phyloP scores from a whole-genome alignment of 768 basidiomycete species.

The Boletus tomentosulus region DNA sequence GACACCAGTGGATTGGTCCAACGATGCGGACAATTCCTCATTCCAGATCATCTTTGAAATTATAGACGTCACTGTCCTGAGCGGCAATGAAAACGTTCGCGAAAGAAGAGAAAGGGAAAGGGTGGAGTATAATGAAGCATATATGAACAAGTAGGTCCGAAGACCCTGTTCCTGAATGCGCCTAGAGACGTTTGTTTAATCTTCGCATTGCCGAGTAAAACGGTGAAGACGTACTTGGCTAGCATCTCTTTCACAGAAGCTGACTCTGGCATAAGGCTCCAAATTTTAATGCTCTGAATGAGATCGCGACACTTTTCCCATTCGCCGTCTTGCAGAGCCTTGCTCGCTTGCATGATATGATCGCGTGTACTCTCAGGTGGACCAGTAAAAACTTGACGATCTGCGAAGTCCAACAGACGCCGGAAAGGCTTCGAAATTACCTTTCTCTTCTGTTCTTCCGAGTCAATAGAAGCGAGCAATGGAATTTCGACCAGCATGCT shows the following conservation, averaged over 20 bases:
- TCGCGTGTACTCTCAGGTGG: conserved; percentile 98
- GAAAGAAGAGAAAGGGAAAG: conserved; percentile 86
- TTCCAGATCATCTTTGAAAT: conserved; percentile 99
- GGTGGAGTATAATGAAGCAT: conserved; percentile 84
- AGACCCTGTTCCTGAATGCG: conserved; percentile 98
- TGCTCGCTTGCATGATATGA: conserved; percentile 99
- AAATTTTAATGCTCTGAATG: conserved; percentile 94
- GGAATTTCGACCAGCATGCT: conserved; percentile 99
- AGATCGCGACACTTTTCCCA: conserved; percentile 96
- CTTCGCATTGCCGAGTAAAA: not conserved
- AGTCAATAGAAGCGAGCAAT: conserved; percentile 87
- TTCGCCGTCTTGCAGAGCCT: conserved; percentile 92
- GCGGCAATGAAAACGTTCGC: conserved; percentile 79
- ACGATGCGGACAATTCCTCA: conserved; percentile 88
- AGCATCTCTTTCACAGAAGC: conserved; percentile 90
- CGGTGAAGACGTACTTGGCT: conserved; percentile 57
- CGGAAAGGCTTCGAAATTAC: conserved; percentile 96
- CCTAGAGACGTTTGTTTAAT: conserved; percentile 38
- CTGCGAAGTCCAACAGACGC: conserved; percentile 91
- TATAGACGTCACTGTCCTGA: conserved; percentile 71
- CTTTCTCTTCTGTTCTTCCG: conserved; percentile 90
- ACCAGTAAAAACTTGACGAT: conserved; percentile 95
- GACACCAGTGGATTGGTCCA: conserved; percentile 87
- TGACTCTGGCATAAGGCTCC: conserved; percentile 93
- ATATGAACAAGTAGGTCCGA: conserved; percentile 97